phyloP scores from a whole-genome alignment of 2,329 filamentous ascomycete genomes.

The Nigrospora sphaerica region DNA sequence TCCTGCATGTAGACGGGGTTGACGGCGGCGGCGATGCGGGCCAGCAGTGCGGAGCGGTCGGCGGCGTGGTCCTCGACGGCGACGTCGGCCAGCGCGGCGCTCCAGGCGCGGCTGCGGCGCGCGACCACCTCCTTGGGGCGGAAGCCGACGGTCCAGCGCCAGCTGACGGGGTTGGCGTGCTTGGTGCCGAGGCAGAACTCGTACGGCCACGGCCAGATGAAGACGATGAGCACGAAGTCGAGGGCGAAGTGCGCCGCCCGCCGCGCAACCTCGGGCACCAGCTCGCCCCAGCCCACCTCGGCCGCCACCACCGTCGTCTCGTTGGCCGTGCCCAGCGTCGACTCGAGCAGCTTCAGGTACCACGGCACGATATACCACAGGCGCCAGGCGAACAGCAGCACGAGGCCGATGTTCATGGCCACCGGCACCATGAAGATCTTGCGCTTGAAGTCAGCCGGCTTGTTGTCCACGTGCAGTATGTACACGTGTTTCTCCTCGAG shows the following conservation, averaged over 20 bases:
- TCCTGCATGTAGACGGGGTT: constrained; percentile 56
- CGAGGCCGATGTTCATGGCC: constrained; percentile 65
- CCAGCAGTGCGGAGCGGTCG: constrained; percentile 48
- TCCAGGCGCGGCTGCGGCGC: constrained; percentile 69
- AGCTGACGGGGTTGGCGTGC: constrained; percentile 57
- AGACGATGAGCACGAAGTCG: constrained; percentile 63
- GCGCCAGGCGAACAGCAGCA: constrained; percentile 58
- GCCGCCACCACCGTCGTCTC: constrained; percentile 57
- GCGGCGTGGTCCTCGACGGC: constrained; percentile 34
- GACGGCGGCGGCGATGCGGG: constrained; percentile 61
- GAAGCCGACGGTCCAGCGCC: constrained; percentile 73
- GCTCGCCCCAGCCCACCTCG: constrained; percentile 43
- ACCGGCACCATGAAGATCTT: constrained; percentile 78
- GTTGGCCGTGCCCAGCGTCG: constrained; percentile 59
- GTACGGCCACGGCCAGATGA: constrained; percentile 67
- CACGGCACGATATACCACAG: constrained; percentile 61
- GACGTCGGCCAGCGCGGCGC: constrained; percentile 49
- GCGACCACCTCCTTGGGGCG: constrained; percentile 75
- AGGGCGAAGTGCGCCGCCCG: constrained; percentile 62
- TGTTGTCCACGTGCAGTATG: constrained; percentile 74
- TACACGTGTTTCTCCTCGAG: constrained; percentile 69
- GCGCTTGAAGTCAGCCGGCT: constrained; percentile 64
- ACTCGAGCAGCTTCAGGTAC: constrained; percentile 62
- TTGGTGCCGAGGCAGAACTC: constrained; percentile 59
- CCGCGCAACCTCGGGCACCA: constrained; percentile 48